Conservation (phyloP, 1,284 basidiomycete species). For the Abortiporus biennis region DNA sequence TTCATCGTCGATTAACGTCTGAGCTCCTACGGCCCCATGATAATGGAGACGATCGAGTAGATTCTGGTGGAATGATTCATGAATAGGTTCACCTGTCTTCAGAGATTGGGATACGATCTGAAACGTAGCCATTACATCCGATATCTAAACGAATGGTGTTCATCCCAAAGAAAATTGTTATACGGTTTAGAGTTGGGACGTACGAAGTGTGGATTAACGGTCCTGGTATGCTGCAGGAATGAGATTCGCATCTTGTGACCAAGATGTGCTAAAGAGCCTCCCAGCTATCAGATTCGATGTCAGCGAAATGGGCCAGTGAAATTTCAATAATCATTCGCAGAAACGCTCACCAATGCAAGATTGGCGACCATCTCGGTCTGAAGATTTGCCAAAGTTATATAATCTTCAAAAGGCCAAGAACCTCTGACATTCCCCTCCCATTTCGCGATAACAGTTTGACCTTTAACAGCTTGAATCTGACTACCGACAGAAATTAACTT, state of each 20-base stretch:
- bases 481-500: constrained; percentile 28
- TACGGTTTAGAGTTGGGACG: constrained; percentile 12
- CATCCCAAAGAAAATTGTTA: neutral
- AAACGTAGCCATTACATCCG: constrained; percentile 40
- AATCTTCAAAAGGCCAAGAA: constrained; percentile 43
- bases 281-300: constrained; percentile 28
- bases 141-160: constrained; percentile 26
- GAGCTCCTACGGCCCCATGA: constrained; percentile 24
- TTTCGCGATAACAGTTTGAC: constrained; percentile 33
- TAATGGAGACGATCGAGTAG: constrained; percentile 39
- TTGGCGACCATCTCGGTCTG: constrained; percentile 37
- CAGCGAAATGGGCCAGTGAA: constrained; percentile 2
- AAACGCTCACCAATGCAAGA: constrained; percentile 31
- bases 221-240: constrained; percentile 35
- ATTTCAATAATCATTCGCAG: neutral
- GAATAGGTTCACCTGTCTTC: constrained; percentile 39
- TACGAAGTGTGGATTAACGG: constrained; percentile 44
- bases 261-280: constrained; percentile 32
- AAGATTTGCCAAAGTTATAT: constrained; percentile 32
- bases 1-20: constrained; percentile 9
- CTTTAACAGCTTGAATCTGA: constrained; percentile 30
- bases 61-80: constrained; percentile 36
- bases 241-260: constrained; percentile 30
- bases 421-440: constrained; percentile 47
- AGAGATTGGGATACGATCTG: constrained; percentile 40